Base-by-base conservation (phyloP, 345 rosid species). In the Viola odorata region DNA sequence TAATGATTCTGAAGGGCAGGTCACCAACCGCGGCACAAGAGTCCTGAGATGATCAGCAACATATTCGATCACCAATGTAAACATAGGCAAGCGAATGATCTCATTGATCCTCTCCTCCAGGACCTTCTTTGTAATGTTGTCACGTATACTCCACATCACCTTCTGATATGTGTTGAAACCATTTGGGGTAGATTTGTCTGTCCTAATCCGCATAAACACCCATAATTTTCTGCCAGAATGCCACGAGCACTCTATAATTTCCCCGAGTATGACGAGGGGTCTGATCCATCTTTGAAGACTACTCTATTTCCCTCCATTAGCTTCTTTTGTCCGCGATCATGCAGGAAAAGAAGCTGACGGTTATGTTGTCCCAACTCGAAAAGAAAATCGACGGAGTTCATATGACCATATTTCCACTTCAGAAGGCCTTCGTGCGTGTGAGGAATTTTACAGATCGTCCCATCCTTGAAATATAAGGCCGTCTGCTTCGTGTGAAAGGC, bases 381-480 rank as follows among this genome's bases (percentile, higher is more conserved):
- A 23, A 85, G 73, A 81, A 89, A 89, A 73, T 91, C 98, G 55
- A 91, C 95, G 2, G 96, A 91, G 81, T 91, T 91, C 95, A 91
- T 67, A 57, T 78, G 81, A 47, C 90, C 83, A 75, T 89, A 91
- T 75, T 91, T 91, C 98, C 98, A 91, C 78, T 91, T 89, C 66
- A 91, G 56, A 68, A 91, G 98, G 52, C 96, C 96, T 78, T 91
- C 91, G 68, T 91, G 91, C 8, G 98, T 87, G 44, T 92, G 90
- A 38, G 98, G 89, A 62, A 84, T n/a, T 82, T 37, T 91, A 91
- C 23, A 91, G 91, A 77, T 91, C 98, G 75, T 91, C 98, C 98
- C 98, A 91, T 58, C 95, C 96, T 95, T 91, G 98, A 80, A 91
- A 88, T 59, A 91, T 86, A 58, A 91, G 85, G 36, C 98, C 98